These are phyloP conservation scores for Parascedosporium putredinis DNA, from an alignment of 2,329 filamentous ascomycete genomes.

Conservation along the genomic window DNA sequence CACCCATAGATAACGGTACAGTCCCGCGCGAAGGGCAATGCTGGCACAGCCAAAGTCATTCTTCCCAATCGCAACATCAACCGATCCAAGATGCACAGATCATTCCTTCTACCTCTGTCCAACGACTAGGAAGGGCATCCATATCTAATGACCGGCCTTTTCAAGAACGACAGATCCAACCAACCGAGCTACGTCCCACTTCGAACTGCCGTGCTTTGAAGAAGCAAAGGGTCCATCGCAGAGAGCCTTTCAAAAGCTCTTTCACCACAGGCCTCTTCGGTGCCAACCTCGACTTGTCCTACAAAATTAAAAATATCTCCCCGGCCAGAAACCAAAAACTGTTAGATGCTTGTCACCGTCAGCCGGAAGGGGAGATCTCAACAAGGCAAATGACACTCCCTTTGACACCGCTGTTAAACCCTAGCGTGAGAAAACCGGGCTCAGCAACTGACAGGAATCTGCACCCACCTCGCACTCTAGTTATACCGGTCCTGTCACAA, in stretches of 20 bases:
- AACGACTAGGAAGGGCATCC: slow-evolving; percentile 36
- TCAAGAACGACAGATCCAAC: slow-evolving; percentile 44
- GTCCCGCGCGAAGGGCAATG: slow-evolving; percentile 7
- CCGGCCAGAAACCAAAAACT: not conserved
- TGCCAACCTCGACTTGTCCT: slow-evolving; percentile 24
- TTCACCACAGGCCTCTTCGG: slow-evolving; percentile 43
- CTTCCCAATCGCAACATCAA: not conserved
- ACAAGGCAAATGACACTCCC: too few relatives aligned
- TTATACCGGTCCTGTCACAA: too few relatives aligned
- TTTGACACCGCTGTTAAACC: too few relatives aligned
- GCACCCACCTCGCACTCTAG: too few relatives aligned
- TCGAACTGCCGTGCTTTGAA: too few relatives aligned
- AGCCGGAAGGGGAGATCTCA: too few relatives aligned
- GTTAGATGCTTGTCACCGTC: not conserved
- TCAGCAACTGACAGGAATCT: too few relatives aligned
- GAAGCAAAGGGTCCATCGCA: slow-evolving; percentile 11
- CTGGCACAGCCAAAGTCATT: not conserved
- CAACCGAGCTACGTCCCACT: too few relatives aligned
- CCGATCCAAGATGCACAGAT: slow-evolving; percentile 20
- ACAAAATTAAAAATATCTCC: not conserved
- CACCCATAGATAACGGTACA: slow-evolving; percentile 11
- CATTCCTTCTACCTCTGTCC: slow-evolving; percentile 50
- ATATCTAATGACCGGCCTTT: slow-evolving; percentile 53
- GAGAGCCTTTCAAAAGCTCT: slow-evolving; percentile 28
- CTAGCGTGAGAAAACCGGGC: too few relatives aligned